phyloP scores from a whole-genome alignment of 1,284 basidiomycete species.

The Omphalotus olearius region DNA sequence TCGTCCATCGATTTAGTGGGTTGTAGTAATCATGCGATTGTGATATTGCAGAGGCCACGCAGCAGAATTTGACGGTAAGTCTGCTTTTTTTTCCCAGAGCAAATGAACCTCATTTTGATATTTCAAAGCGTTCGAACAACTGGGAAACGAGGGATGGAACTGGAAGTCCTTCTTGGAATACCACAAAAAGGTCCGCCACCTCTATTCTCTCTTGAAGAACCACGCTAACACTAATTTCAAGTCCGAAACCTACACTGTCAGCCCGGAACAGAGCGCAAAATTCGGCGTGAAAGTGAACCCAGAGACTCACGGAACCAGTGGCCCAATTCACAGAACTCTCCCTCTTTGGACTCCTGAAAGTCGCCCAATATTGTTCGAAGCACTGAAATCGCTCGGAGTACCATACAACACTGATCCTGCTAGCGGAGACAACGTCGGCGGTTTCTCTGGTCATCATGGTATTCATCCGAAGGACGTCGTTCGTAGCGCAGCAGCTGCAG shows the following conservation, averaged over 20 bases:
- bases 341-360: neutral
- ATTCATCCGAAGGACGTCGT: too few species aligned
- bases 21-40: neutral
- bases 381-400: conserved; percentile 6
- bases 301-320: neutral
- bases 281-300: neutral
- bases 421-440: conserved; percentile 4
- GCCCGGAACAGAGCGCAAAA: neutral
- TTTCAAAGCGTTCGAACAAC: conserved; percentile 6
- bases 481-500: too few species aligned
- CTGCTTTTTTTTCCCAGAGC: neutral
- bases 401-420: conserved; percentile 6
- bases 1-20: neutral
- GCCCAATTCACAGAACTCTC: neutral
- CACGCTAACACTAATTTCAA: neutral
- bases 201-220: neutral
- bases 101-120: neutral
- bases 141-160: conserved; percentile 10
- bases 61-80: conserved; percentile 4
- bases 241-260: neutral
- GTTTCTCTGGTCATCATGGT: neutral
- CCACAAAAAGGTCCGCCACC: conserved; percentile 8
- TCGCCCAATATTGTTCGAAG: neutral
- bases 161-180: conserved; percentile 12
- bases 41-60: neutral